Conservation (phyloP, 176 grass and related monocot genomes). For the Typha latifolia region DNA sequence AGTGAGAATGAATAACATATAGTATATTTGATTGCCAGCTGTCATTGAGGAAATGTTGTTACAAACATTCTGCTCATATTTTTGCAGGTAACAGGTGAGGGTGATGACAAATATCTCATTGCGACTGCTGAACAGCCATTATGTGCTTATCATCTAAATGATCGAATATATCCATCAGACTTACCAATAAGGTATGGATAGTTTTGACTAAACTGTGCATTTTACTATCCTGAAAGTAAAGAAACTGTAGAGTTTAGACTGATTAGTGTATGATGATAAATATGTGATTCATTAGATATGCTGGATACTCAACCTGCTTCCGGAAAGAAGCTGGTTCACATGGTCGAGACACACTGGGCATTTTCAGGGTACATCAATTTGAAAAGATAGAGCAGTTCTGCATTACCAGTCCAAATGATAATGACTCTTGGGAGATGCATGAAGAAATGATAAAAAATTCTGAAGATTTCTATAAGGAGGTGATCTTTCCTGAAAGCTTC, state of each 20-base stretch:
- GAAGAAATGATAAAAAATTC: conserved; percentile 91
- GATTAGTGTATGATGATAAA: conserved; percentile 9
- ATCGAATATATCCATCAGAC: conserved; percentile 74
- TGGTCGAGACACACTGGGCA: conserved; percentile 76
- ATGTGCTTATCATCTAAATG: conserved; percentile 83
- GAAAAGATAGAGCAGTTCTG: conserved; percentile 97
- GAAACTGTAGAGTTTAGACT: neutral
- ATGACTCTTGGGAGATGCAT: conserved; percentile 74
- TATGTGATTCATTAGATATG: conserved; percentile 41
- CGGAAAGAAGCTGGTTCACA: conserved; percentile 93
- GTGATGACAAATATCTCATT: conserved; percentile 91
- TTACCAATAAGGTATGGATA: conserved; percentile 54
- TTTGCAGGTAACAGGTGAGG: conserved; percentile 73
- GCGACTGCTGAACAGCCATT: conserved; percentile 89
- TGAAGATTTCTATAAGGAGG: conserved; percentile 75
- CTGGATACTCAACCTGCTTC: conserved; percentile 96
- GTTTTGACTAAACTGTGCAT: neutral
- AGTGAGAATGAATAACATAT: too few species aligned
- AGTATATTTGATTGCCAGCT: too few species aligned
- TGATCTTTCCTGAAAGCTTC: neutral
- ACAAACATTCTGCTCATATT: too few species aligned
- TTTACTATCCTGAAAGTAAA: neutral
- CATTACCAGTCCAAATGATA: conserved; percentile 59
- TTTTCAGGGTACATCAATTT: conserved; percentile 95
- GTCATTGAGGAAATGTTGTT: too few species aligned